phyloP scores from a whole-genome alignment of 768 basidiomycete genomes.

The Trichaptum fuscoviolaceum region DNA sequence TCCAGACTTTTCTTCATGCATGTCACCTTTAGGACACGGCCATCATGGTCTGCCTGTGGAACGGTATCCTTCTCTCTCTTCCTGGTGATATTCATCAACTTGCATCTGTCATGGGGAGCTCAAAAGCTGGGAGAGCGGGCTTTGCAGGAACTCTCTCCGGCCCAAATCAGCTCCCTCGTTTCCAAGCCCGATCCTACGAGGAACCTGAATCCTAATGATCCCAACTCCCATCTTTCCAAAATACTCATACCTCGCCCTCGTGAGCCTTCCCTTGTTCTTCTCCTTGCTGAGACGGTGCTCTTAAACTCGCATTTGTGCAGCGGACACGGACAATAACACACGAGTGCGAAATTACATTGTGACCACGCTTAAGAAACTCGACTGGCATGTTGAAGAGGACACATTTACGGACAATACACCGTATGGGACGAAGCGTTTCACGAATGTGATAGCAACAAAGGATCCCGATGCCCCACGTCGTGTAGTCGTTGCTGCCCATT shows the following conservation, averaged over 20 bases:
- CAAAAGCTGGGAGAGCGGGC: slow-evolving; percentile 32
- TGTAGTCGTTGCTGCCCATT: slow-evolving; percentile 87
- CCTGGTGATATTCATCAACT: neutral
- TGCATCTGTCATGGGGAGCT: slow-evolving; percentile 19
- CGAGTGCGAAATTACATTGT: slow-evolving; percentile 78
- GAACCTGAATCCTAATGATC: slow-evolving; percentile 61
- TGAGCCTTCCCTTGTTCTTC: slow-evolving; percentile 10
- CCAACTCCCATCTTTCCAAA: slow-evolving; percentile 70
- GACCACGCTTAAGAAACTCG: slow-evolving; percentile 59
- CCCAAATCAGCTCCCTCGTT: slow-evolving; percentile 46
- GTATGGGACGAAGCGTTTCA: slow-evolving; percentile 71
- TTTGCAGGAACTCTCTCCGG: slow-evolving; percentile 39
- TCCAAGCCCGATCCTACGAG: slow-evolving; percentile 57
- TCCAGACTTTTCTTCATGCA: neutral
- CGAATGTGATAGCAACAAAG: slow-evolving; percentile 93
- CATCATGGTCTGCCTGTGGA: neutral
- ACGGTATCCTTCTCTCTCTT: neutral
- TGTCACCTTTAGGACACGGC: neutral
- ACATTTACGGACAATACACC: slow-evolving; percentile 77
- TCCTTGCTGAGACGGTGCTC: slow-evolving; percentile 3
- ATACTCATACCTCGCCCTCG: slow-evolving; percentile 73
- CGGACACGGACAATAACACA: slow-evolving; percentile 73
- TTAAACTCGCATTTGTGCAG: slow-evolving; percentile 28
- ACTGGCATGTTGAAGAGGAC: slow-evolving; percentile 89
- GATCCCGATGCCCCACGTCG: slow-evolving; percentile 79